Base-by-base conservation (phyloP, 23 red algal species). In the Pyropia yezoensis region DNA sequence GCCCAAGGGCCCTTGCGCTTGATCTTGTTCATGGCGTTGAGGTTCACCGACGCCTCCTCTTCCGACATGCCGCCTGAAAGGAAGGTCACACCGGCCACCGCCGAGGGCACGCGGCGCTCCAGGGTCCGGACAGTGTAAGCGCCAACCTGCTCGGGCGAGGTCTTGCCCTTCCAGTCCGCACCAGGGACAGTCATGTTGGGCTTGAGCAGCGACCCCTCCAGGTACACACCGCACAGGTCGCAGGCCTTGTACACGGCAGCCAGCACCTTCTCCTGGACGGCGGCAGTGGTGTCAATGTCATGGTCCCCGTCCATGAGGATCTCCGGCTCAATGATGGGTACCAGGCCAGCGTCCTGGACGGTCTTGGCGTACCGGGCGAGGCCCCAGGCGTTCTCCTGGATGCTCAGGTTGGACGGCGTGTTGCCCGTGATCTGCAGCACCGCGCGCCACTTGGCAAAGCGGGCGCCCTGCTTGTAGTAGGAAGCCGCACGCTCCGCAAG, bases 251-350 rank as follows among this genome's bases (percentile, higher is more conserved):
- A 96, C 29, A 96, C 83, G 16, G 79, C 54, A 3, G 92, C 84
- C 21, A 89, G 83, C 19, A 96, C 83, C 75, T 96, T 74, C 58
- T 96, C 92, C 77, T 90, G 84, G 0, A 96, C 92, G 33, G 90
- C 85, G 9, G 92, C 92, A 9, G 78, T 85, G 21, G 85, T 54
- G 26, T 51, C 75, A 49, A 96, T 96, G 47, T 61, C 50, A 30
- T 96, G 92, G 66, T 89, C 92, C 2, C 92, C 92, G 55, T 96
- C 92, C 92, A 96, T 88, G 53, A 96, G 77, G 33, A 96, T 85
- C 63, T 96, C 92, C 19, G 92, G 92, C 52, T 96, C 92, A 71
- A 96, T 96, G 53, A 96, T 96, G 21, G 92, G 92, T 70, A 96
- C 92, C 27, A 96, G 85, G 8, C 92, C 92, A 2, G 70, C 76